Base-by-base conservation (phyloP, 495 filamentous ascomycete species). In the Ascobolus immersus region DNA sequence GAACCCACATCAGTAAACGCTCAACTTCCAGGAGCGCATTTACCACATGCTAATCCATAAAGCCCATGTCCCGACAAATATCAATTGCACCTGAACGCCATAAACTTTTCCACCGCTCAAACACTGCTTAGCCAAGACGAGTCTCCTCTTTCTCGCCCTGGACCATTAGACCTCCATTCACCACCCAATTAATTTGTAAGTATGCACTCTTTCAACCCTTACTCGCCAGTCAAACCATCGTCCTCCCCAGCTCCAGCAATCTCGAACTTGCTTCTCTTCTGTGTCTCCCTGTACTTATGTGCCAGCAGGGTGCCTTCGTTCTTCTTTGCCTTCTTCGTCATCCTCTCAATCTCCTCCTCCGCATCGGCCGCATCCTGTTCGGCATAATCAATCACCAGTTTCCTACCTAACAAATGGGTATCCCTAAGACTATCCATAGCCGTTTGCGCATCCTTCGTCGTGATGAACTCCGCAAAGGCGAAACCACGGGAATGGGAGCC, bases 381-480 rank as follows among this genome's bases (percentile, higher is more conserved):
- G 17, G 79, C 82, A 54, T 78, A 94, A 49, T 92, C 77, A 32
- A 99, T 57, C 19, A 94, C 78, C 37, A 99, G 58, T 43, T 71
- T 67, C 32, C 86, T 64, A 28, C 86, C 86, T 21, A 94, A 58
- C 32, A 99, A 55, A 73, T 99, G 86, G 12, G 86, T 93, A 52
- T 89, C 77, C 51, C 71, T 71, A 34, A 99, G 62, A 17, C 86
- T 73, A 43, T 78, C 71, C 58, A 93, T 70, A 34, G 86, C 89
- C 55, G 78, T 91, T 55, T 82, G 71, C 27, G 86, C 89, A 56
- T 99, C 86, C 43, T 74, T 72, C 39, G 76, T 64, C 39, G 78
- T 93, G 33, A 79, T 67, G 50, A 94, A 99, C 40, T 94, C 82
- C 7, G 80, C 89, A 57, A 99, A 99, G 21, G 81, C 86, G 50